Evolutionary conservation across 768 basidiomycete species (phyloP).

Genomic region (Mycena alexandri): DNA sequence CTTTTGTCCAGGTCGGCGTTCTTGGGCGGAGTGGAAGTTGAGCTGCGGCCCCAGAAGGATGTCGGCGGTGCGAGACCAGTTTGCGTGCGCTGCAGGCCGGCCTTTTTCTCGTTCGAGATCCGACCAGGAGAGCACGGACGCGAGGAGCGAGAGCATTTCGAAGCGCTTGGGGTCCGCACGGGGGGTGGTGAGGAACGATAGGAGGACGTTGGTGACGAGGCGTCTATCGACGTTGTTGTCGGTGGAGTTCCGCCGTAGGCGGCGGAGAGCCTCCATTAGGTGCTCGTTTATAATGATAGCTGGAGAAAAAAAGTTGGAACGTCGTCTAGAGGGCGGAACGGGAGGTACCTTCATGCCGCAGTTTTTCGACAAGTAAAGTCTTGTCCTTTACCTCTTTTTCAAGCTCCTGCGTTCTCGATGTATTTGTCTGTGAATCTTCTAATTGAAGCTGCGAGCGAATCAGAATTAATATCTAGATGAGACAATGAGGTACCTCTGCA

Average conservation of each 20-base stretch:
- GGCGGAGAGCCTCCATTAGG: conserved; percentile 96
- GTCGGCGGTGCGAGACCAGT: conserved; percentile 41
- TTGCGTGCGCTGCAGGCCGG: conserved; percentile 79
- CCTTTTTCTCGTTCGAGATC: conserved; percentile 93
- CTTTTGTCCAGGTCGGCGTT: conserved; percentile 77
- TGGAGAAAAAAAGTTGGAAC: conserved; percentile 47
- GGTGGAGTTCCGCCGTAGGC: conserved; percentile 86
- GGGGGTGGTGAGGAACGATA: conserved; percentile 91
- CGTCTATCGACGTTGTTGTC: conserved; percentile 95
- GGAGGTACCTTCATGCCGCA: conserved; percentile 88
- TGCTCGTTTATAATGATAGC: conserved; percentile 98
- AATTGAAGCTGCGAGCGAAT: conserved; percentile 70
- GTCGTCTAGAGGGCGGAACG: conserved; percentile 3
- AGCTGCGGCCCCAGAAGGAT: conserved; percentile 60
- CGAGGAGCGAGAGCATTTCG: conserved; percentile 92
- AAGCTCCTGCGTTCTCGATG: conserved; percentile 75
- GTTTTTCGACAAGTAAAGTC: conserved; percentile 92
- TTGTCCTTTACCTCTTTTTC: conserved; percentile 97
- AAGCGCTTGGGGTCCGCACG: conserved; percentile 95
- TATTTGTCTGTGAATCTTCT: conserved; percentile 77
- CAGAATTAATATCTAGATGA: not conserved
- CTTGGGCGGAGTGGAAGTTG: conserved; percentile 55
- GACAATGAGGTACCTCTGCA: conserved; percentile 74
- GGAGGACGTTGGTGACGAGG: conserved; percentile 93
- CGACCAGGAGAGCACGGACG: conserved; percentile 92